phyloP scores from a whole-genome alignment of 2,329 filamentous ascomycete genomes.

The Fusarium sp. region DNA sequence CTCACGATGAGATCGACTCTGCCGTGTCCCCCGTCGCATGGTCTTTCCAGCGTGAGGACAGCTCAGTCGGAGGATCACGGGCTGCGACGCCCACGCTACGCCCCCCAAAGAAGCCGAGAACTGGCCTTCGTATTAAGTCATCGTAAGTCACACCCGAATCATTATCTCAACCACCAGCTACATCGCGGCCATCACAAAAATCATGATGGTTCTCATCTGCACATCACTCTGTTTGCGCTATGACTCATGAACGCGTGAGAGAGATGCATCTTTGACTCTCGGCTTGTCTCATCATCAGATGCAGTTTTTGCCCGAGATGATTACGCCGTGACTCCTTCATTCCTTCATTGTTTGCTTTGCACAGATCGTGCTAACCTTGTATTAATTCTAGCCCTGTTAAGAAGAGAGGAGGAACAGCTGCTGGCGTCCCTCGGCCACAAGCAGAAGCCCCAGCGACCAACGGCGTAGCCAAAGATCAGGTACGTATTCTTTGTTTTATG shows the following conservation, averaged over 20 bases:
- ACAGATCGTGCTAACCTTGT: slow-evolving; percentile 42
- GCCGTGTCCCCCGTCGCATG: slow-evolving; percentile 65
- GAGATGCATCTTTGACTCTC: slow-evolving; percentile 21
- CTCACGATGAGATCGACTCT: slow-evolving; percentile 67
- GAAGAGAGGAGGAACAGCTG: slow-evolving; percentile 76
- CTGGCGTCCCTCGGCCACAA: slow-evolving; percentile 74
- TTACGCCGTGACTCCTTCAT: not conserved
- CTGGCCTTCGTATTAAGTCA: slow-evolving; percentile 74
- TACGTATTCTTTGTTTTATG: slow-evolving; percentile 49
- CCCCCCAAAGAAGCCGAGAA: slow-evolving; percentile 70
- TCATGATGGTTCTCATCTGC: not conserved
- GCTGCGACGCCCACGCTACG: slow-evolving; percentile 71
- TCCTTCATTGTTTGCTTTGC: not conserved
- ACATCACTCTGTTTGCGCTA: not conserved
- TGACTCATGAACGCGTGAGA: slow-evolving; percentile 23
- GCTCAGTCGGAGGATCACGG: slow-evolving; percentile 66
- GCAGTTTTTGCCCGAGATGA: not conserved
- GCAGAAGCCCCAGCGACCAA: slow-evolving; percentile 73
- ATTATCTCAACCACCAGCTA: not conserved
- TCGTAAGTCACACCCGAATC: slow-evolving; percentile 67
- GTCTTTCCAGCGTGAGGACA: slow-evolving; percentile 61
- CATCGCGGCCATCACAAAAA: slow-evolving; percentile 8
- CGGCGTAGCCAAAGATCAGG: slow-evolving; percentile 66
- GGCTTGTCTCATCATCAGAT: slow-evolving; percentile 15
- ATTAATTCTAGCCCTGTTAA: slow-evolving; percentile 71